phyloP scores from a whole-genome alignment of 139 green algal genomes.

The Bryopsis sp. region DNA sequence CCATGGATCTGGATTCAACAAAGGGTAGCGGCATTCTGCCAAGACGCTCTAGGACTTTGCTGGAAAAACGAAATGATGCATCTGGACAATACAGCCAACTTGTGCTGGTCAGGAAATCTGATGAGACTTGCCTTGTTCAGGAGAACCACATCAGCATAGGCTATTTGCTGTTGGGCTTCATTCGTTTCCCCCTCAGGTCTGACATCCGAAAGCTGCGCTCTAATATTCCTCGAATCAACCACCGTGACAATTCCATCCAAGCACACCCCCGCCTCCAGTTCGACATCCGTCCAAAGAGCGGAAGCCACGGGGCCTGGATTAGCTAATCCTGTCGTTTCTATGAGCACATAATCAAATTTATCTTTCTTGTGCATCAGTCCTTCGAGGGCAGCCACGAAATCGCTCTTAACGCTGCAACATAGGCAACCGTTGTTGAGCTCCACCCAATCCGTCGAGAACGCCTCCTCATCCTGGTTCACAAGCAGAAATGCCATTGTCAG shows the following conservation, averaged over 20 bases:
- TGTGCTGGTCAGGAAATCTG: background rate
- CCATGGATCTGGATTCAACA: too few relatives aligned
- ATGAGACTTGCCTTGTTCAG: conserved; percentile 84
- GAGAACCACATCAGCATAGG: conserved; percentile 77
- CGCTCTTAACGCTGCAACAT: conserved; percentile 90
- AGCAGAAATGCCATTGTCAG: too few relatives aligned
- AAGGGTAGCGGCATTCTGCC: background rate
- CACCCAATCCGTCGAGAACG: conserved; percentile 71
- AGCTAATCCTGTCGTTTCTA: conserved; percentile 75
- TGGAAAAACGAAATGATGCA: too few relatives aligned
- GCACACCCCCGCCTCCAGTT: conserved; percentile 61
- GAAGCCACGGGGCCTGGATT: conserved; percentile 47
- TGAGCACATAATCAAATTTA: conserved; percentile 78
- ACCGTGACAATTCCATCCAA: conserved; percentile 83
- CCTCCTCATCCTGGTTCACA: conserved; percentile 10
- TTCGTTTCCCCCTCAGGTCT: conserved; percentile 39
- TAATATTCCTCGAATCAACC: conserved; percentile 67
- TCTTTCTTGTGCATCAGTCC: conserved; percentile 21
- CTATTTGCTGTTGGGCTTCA: conserved; percentile 76
- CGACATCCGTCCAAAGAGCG: conserved; percentile 77
- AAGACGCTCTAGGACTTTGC: too few relatives aligned
- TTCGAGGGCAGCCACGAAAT: conserved; percentile 66
- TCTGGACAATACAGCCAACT: background rate
- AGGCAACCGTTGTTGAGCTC: conserved; percentile 96
- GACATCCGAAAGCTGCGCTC: conserved; percentile 51